Base-by-base conservation (phyloP, 345 rosid genomes). In the Euclidium syriacum region DNA sequence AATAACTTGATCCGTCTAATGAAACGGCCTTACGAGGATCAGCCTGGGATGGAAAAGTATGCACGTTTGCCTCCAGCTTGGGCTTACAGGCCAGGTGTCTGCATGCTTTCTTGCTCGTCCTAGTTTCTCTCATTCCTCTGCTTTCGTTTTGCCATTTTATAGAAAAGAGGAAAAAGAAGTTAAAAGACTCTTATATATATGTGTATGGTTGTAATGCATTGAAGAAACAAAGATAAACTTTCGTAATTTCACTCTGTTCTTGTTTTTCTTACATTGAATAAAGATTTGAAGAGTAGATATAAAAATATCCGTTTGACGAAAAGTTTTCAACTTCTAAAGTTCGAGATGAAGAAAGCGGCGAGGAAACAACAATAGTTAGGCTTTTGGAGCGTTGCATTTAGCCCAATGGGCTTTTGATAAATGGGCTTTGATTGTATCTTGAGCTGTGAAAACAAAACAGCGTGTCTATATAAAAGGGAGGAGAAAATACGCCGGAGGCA, bases 31-130 rank as follows among this genome's bases (percentile, higher is more conserved):
- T 85, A 81, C 33, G 95, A 87, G 0, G 97, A 94, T 26, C 99
- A 90, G 74, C 96, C 92, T 0, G 97, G 91, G 58, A 94, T 94
- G 99, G 95, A 90, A 73, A 94, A 90, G 60, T 94, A 87, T 47
- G 95, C 95, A 10, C 84, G 96, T 30, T 72, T 94, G 78, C 99
- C 99, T 33, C 99, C 99, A 2, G 97, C 97, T 0, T 94, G 99
- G 99, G 99, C 99, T 19, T 90, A 90, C 67, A 70, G 99, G 38
- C 97, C 99, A 10, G 99, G 97, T 8, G 97, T 94, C 44, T 84
- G 96, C 64, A 94, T 90, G 99, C 96, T 90, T 52, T 94, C 97
- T 67, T 90, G 97, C 54, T 94, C 97, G 57, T 94, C 96, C 2
- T 94, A 75, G 83, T 68, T n/a, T n/a, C n/a, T 63, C 56, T 20